These are phyloP conservation scores for Pseudocercospora ulei DNA, from an alignment of 2,329 filamentous ascomycete genomes.

Conservation along the genomic window DNA sequence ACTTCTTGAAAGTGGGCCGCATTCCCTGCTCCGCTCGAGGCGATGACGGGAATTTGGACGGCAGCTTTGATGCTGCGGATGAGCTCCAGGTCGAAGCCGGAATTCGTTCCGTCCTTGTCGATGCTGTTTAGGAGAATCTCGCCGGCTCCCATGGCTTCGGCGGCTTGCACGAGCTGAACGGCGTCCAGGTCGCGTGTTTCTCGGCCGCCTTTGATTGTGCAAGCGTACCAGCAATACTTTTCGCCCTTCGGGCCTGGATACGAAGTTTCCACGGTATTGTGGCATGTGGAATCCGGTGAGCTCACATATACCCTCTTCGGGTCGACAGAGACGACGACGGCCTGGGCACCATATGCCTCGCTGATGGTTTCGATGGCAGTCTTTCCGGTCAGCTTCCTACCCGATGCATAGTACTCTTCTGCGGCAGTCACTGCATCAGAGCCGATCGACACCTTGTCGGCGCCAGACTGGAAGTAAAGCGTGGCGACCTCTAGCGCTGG, in stretches of 20 bases:
- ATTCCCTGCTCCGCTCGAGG: conserved; percentile 81
- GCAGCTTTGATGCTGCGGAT: conserved; percentile 79
- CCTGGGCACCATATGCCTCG: conserved; percentile 86
- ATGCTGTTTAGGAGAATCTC: conserved; percentile 97
- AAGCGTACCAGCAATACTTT: conserved; percentile 87
- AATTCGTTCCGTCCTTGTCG: conserved; percentile 89
- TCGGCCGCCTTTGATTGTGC: conserved; percentile 88
- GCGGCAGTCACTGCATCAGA: conserved; percentile 89
- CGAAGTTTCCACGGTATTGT: conserved; percentile 64
- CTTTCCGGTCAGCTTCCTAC: conserved; percentile 60
- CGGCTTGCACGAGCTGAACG: conserved; percentile 72
- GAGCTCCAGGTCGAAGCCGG: conserved; percentile 87
- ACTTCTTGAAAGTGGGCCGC: conserved; percentile 85
- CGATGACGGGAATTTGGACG: conserved; percentile 86
- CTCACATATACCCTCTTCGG: conserved; percentile 81
- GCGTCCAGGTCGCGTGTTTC: conserved; percentile 93
- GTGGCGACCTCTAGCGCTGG: conserved; percentile 85
- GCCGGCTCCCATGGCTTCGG: conserved; percentile 90
- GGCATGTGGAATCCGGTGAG: conserved; percentile 56
- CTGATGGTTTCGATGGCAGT: conserved; percentile 96
- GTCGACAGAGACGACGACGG: conserved; percentile 90
- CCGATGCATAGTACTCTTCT: conserved; percentile 72
- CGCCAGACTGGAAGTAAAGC: conserved; percentile 94
- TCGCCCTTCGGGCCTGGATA: conserved; percentile 66
- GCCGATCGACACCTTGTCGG: conserved; percentile 95